Evolutionary conservation across 2,329 filamentous ascomycete genomes (phyloP).

Genomic region (Aureobasidium mangrovei): DNA sequence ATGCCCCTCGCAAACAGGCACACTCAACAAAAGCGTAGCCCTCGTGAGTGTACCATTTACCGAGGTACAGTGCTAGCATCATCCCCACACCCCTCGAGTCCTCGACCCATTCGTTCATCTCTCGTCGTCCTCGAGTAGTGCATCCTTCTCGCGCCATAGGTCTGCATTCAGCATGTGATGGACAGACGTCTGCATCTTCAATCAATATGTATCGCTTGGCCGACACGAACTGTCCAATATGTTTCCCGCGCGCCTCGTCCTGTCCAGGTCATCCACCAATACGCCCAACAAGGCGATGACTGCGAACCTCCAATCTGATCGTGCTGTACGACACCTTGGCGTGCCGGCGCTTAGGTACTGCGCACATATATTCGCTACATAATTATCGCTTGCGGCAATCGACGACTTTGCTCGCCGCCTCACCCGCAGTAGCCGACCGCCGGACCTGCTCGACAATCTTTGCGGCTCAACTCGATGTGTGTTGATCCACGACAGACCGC

Average conservation of each 20-base stretch:
- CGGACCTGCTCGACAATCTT: not conserved
- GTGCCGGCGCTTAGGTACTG: not conserved
- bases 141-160: constrained; percentile 7
- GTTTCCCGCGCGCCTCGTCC: constrained; percentile 7
- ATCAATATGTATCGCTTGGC: not conserved
- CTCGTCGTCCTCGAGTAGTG: not conserved
- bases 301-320: not conserved
- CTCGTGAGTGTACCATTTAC: not conserved
- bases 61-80: not conserved
- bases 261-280: not conserved
- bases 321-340: not conserved
- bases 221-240: not conserved
- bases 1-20: not conserved
- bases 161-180: constrained; percentile 5
- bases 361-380: not conserved
- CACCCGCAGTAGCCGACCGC: not conserved
- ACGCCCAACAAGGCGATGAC: not conserved
- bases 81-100: not conserved
- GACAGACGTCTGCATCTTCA: constrained; percentile 1
- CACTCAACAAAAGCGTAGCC: not conserved
- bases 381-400: constrained; percentile 8
- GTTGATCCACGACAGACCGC: constrained; percentile 3
- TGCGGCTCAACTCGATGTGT: not conserved
- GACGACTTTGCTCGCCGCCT: not conserved
- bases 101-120: not conserved